These are phyloP conservation scores for Ustilago vetiveriae DNA, from an alignment of 1,284 basidiomycete species.

Conservation along the genomic window DNA sequence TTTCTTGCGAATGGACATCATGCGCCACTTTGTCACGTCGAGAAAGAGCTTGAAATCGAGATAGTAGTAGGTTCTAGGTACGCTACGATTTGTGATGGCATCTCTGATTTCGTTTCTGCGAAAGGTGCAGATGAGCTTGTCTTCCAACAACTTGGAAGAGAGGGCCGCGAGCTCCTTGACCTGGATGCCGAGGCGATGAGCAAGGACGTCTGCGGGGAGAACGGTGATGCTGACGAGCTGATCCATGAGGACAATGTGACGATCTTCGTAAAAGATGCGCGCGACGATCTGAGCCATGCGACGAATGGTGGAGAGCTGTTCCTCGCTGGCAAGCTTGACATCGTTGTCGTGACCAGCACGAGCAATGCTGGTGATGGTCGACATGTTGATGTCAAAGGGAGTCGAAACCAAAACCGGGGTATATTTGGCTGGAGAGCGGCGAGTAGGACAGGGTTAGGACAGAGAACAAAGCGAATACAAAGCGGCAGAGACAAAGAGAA, in stretches of 20 bases:
- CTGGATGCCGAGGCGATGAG: conserved; percentile 84
- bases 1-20: conserved; percentile 89
- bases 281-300: conserved; percentile 87
- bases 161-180: conserved; percentile 94
- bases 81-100: conserved; percentile 37
- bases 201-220: conserved; percentile 90
- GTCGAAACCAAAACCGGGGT: no score
- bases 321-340: conserved; percentile 50
- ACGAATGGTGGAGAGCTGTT: conserved; percentile 58
- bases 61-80: conserved; percentile 78
- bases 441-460: not conserved
- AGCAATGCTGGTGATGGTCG: conserved; percentile 26
- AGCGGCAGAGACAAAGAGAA: conserved; percentile 1
- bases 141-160: conserved; percentile 83
- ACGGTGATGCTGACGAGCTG: conserved; percentile 88
- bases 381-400: no score
- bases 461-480: not conserved
- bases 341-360: conserved; percentile 36
- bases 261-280: conserved; percentile 92
- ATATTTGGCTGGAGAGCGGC: no score
- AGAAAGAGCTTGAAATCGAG: conserved; percentile 94
- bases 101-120: conserved; percentile 60
- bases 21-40: conserved; percentile 96
- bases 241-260: conserved; percentile 89
- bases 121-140: conserved; percentile 74